Base-by-base conservation (phyloP, 345 rosid genomes). In the Eutrema japonicum region DNA sequence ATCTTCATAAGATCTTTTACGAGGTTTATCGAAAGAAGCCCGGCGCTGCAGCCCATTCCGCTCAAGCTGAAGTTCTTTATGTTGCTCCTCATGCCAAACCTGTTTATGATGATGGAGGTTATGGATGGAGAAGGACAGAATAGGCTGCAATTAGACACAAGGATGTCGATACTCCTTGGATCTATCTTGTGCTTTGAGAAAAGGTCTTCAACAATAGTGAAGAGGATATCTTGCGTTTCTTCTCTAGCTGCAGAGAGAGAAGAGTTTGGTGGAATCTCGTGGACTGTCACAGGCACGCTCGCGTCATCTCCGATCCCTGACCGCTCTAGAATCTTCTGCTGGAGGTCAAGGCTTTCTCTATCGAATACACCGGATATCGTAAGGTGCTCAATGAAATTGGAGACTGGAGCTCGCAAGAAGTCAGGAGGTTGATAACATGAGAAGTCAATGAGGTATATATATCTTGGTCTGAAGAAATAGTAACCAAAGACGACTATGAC, bases 61-160 rank as follows among this genome's bases (percentile, higher is more conserved):
- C 91, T 79, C 41, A 85, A 68, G 75, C 78, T 82, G 69, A 87
- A 50, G 79, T 84, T 87, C 76, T 80, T 83, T n/a, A 87, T 67
- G 77, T 85, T 56, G 55, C 83, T 82, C 40, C 87, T 79, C 63
- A 87, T 57, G 3, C 89, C 83, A 57, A 85, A 87, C 64, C 62
- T 79, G 76, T 82, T 82, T 22, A 82, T 66, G 58, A 85, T 73
- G 77, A 79, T 82, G 46, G 87, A 68, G 0, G 90, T 76, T 18
- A 87, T 79, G 18, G 96, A 87, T 7, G 96, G 96, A 27, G 86
- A 80, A 10, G 92, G 89, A 79, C 90, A 84, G 63, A 84, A 89
- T 0, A 89, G 64, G 82, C 92, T 89, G 45, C 92, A 89, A 76
- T 89, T 89, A 11, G 88, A 83, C 64, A 90, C 86, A 33, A 88